Base-by-base conservation (phyloP, 164 flowering plant species). In the Taxillus chinensis region DNA sequence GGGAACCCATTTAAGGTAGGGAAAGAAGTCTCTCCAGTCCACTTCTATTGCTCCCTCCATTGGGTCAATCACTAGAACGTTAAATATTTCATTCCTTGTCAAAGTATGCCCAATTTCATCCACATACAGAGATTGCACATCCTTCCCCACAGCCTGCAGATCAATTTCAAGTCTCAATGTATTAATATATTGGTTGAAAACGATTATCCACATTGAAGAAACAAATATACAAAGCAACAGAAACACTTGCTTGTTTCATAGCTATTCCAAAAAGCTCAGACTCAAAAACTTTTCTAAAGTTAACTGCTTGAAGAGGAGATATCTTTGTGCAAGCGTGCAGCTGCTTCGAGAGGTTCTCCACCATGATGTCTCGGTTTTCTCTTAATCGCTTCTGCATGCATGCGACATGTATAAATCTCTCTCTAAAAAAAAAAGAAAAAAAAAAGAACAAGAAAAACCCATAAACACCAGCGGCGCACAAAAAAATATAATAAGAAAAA, bases 1-100 rank as follows among this genome's bases (percentile, higher is more conserved):
- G 13, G 99, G 99, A 73, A 91, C 48, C 99, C 99, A 95, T 72
- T 56, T 81, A 41, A 95, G 69, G 67, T 85, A 91, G 14, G 99
- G 97, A 67, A 95, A 95, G 80, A 95, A 91, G 64, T 95, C 99
- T 73, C 96, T 83, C 98, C 98, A 92, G 39, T 90, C 98, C 59
- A 90, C 96, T 58, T 90, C 96, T 64, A 87, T 79, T 42, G 95
- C 95, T 42, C 92, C 98, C 75, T 77, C 83, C 96, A 92, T 80
- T 37, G 81, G 78, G 53, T 87, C 92, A 41, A 45, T 2, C 68
- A 95, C 99, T 61, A 91, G 68, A 68, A 77, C 70, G 39, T 79
- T 59, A 67, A 76, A 77, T 10, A 91, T 68, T 60, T 95, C 93
- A 37, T 83, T 70, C 67, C 78, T 82, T 49, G 96, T 75, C 56